Evolutionary conservation across 2,329 filamentous ascomycete species (phyloP).

Genomic region (Incumbomyces delicatus): DNA sequence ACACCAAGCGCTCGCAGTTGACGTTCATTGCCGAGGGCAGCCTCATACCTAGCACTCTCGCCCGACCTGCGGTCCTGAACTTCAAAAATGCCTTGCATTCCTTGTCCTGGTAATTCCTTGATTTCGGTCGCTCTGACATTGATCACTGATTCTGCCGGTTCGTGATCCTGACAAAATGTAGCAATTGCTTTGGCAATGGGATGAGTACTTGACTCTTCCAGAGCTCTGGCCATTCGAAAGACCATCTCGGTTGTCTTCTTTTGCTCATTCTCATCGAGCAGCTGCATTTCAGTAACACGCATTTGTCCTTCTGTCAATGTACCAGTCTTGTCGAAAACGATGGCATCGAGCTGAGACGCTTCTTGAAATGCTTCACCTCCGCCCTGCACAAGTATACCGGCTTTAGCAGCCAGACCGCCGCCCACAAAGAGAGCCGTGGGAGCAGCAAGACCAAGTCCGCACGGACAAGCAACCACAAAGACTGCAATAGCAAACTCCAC

Average conservation of each 20-base stretch:
- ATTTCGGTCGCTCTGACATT: slow-evolving; percentile 30
- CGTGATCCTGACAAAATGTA: slow-evolving; percentile 32
- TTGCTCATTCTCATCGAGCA: slow-evolving; percentile 26
- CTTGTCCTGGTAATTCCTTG: slow-evolving; percentile 48
- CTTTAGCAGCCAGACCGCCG: slow-evolving; percentile 65
- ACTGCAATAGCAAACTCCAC: slow-evolving; percentile 66
- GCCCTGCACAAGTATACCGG: slow-evolving; percentile 73
- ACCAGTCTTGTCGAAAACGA: slow-evolving; percentile 84
- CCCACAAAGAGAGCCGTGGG: slow-evolving; percentile 82
- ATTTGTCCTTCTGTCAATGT: slow-evolving; percentile 62
- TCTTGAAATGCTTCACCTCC: slow-evolving; percentile 81
- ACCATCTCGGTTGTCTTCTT: slow-evolving; percentile 26
- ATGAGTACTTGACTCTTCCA: slow-evolving; percentile 53
- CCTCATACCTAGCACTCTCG: slow-evolving; percentile 30
- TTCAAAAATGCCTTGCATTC: slow-evolving; percentile 44
- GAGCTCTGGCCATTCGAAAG: slow-evolving; percentile 37
- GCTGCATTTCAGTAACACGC: slow-evolving; percentile 43
- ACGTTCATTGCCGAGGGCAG: slow-evolving; percentile 49
- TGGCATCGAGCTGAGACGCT: slow-evolving; percentile 64
- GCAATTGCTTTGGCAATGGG: slow-evolving; percentile 49
- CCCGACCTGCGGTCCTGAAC: slow-evolving; percentile 20
- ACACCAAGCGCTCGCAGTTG: slow-evolving; percentile 30
- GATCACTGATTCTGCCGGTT: slow-evolving; percentile 9
- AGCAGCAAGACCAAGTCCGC: slow-evolving; percentile 72
- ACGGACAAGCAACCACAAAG: slow-evolving; percentile 79